Evolutionary conservation across 2,329 filamentous ascomycete genomes (phyloP), one percentile per base, ranked within the genome.

Genomic region (Cladophialophora carrionii): DNA sequence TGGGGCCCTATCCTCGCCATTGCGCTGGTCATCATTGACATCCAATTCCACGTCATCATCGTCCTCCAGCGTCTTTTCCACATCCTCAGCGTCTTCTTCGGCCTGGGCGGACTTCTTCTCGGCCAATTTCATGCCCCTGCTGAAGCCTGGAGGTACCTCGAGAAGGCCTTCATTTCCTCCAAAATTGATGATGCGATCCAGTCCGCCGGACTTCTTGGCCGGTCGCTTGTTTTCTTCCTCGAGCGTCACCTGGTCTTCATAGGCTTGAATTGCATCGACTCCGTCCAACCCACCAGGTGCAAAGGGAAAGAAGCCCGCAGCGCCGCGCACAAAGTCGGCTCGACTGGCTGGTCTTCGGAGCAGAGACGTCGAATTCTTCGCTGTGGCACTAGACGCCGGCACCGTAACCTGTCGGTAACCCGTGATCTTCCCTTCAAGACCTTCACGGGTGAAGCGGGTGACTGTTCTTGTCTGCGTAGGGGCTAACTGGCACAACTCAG

Each of bases 331-430:
- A 77, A 98, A 96, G 57, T 98, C 93, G 32, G 91, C 91, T 68
- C 91, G 86, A 63, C 87, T 88, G 14, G 91, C 94, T 3, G 94
- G 94, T 74, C 96, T 96, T 53, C 95, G 86, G 17, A 90, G 81
- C 48, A 97, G 82, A 4, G 92, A 96, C 0, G 93, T 98, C 2
- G 92, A 97, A 74, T 96, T 96, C 79, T 97, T 99, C 55, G 92
- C 94, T 17, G 91, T 97, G 17, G 90, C 91, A 72, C 90, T 96
- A 73, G 88, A 90, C 37, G 91, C 91, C 4, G 94, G 92, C 8
- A 98, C 88, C 0, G 95, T 97, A 57, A 98, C 91, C 76, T 97
- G 95, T 74, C 89, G 90, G 78, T 99, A 98, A 57, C 93, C 93
- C 8, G 91, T 96, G 26, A 99, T 94, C 59, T 90, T 86, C 24